Evolutionary conservation across 2,329 filamentous ascomycete genomes (phyloP), one percentile per base, ranked within the genome.

Genomic region (Ceratocystis colombiana): DNA sequence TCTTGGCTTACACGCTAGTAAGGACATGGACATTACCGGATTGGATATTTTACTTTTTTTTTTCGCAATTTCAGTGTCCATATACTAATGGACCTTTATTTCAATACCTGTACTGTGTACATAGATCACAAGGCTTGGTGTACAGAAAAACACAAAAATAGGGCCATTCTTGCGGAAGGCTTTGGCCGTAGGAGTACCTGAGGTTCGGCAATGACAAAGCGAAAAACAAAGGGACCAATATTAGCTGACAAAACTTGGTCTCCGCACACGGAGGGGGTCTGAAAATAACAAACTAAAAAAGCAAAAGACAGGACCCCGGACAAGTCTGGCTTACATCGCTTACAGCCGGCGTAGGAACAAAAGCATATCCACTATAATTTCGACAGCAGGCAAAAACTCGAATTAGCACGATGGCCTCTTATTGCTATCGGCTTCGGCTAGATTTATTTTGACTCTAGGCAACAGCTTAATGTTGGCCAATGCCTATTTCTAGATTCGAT

Each of bases 181-280:
- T 57, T 57, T 57, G 53, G 53, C 28, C 53, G 53, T 57, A 57
- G 22, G 30, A 30, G 28, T 57, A 33, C 28, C 53, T 57, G 10
- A 33, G 22, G 6, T 33, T 8, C 25, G 8, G 22, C 20, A 6
- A 30, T 3, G 5, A 17, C 25, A 41, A 15, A 12, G 3, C 37
- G 10, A 41, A 12, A 41, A 25, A 15, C 20, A 20, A 22, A 55
- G 5, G 20, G 7, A 6, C 20, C 50, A 30, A 55, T 25, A 55
- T 55, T 55, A 55, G 50, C 25, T 28, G 28, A 6, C 50, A 55
- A 28, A 28, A 20, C n/a, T 57, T 33, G 53, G 53, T 33, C 37
- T 41, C 25, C 53, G 53, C 53, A 17, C 28, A 12, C 53, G 53
- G 53, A 30, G 48, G 8, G 37, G 37, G 37, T 15, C 37, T 41